Evolutionary conservation across 1,284 basidiomycete species (phyloP), one percentile per base, ranked within the genome.

Genomic region (Boletus smithii): DNA sequence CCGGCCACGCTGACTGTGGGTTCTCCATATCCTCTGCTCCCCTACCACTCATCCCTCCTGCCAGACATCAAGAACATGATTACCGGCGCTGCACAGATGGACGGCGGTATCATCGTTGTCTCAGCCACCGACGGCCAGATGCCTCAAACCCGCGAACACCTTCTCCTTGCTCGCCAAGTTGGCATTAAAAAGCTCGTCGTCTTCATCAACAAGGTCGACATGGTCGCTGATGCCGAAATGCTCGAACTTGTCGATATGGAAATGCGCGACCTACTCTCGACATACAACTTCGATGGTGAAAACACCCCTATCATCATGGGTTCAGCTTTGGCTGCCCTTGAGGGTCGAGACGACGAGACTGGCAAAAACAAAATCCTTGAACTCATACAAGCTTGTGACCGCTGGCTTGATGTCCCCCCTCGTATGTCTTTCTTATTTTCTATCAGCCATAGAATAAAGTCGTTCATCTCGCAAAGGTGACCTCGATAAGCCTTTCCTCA

Each of bases 211-310:
- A 97, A 98, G 75, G 88, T 99, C 55, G 97, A 99, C 74, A 84
- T 90, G 77, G 89, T 99, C 52, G 83, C 90, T 55, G 97, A 99
- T 79, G 81, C 85, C 26, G 97, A 99, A 79, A 98, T 99, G 94
- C 78, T 99, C 52, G 94, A 98, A 76, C 88, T 99, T 50, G 97
- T 99, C 55, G 97, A 99, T 64, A 99, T 99, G 95, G 97, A 99
- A 79, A 99, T 99, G 88, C 87, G 97, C 49, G 97, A 99, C 67
- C 77, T 99, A n/a, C 81, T 99, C 39, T 75, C 83, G 22, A 87
- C 86, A 23, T 95, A 94, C 74, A 91, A 91, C 65, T 99, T 91
- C 59, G 95, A 99, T 62, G 97, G 97, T 52, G 97, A 99, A 71
- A 81, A 88, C 63, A 98, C 97, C 0, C 97, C 97, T 32, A 97